Evolutionary conservation across 179 eudicot species (phyloP), one percentile per base, ranked within the genome.

Genomic region (Beta macrorhiza): DNA sequence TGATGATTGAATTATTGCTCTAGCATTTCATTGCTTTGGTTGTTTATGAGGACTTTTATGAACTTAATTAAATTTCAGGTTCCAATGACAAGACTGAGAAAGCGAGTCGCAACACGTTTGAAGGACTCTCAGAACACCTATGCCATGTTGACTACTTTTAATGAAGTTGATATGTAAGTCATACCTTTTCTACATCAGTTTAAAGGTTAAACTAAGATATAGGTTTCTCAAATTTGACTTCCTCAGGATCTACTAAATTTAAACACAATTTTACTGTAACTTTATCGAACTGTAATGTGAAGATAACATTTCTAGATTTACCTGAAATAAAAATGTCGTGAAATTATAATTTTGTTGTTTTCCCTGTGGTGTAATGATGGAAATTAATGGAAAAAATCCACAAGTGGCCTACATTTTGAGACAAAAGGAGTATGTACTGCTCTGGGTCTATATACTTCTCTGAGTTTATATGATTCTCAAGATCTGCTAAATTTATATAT

Each of bases 61-160:
- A 73, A 57, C 19, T 55, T 57, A 37, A 4, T 80, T 58, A 67
- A 29, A 56, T 67, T 67, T 73, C 83, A 95, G 99, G 97, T 95
- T 81, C 97, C 98, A 3, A 95, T 95, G 98, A 95, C 99, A 81
- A 92, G 99, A 89, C 94, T 93, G 59, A 90, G 99, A 81, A 95
- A 95, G 85, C 85, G 99, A 72, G 98, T 95, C 76, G 99, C 99
- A 20, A 89, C 93, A 44, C 95, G 99, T 78, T 84, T 95, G 87
- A 95, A 95, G 80, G 99, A 95, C 83, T 92, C 99, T 80, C 99
- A 95, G 75, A 95, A 95, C 85, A 95, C 99, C 45, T 95, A 93
- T 89, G 99, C 99, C 52, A 52, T 95, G 94, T 80, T 95, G 88
- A 95, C 99, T n/a, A 95, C 99, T 45, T 95, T 95, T 72, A 95